Percentiles rank a stretch among this genome's conserved stretches.
Conservation (phyloP, 2,329 filamentous ascomycete genomes). For the Penicillium aurantiogriseum region DNA sequence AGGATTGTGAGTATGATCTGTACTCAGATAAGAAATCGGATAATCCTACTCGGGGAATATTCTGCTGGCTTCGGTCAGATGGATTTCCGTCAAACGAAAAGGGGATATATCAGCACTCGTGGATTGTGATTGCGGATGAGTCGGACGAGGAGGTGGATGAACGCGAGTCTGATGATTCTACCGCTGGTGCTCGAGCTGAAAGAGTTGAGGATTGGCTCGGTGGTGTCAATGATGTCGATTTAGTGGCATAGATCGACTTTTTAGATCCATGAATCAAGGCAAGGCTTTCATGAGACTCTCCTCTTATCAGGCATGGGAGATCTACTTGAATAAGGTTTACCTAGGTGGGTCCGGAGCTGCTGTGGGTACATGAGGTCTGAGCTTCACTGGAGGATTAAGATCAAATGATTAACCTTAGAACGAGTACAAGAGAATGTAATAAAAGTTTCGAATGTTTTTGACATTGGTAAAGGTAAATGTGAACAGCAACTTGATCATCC, state of each 20-base stretch:
- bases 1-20: not conserved
- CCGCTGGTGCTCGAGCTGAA: not conserved
- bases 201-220: not conserved
- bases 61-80: not conserved
- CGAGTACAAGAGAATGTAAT: not conserved
- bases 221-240: not conserved
- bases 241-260: too few species aligned
- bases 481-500: conserved; percentile 10
- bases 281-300: too few species aligned
- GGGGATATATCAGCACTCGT: not conserved
- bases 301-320: not conserved
- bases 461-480: conserved; percentile 7
- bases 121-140: not conserved
- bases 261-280: too few species aligned
- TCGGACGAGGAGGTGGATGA: not conserved
- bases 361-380: not conserved
- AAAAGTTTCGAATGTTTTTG: conserved; percentile 16
- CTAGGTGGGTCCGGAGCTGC: not conserved
- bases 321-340: not conserved
- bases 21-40: not conserved
- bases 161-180: not conserved
- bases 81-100: not conserved
- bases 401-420: not conserved
- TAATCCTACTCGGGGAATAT: not conserved
- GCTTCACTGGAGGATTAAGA: not conserved